Evolutionary conservation across 352 stramenopile genomes (phyloP).

Genomic region (Plasmopara viticola): DNA sequence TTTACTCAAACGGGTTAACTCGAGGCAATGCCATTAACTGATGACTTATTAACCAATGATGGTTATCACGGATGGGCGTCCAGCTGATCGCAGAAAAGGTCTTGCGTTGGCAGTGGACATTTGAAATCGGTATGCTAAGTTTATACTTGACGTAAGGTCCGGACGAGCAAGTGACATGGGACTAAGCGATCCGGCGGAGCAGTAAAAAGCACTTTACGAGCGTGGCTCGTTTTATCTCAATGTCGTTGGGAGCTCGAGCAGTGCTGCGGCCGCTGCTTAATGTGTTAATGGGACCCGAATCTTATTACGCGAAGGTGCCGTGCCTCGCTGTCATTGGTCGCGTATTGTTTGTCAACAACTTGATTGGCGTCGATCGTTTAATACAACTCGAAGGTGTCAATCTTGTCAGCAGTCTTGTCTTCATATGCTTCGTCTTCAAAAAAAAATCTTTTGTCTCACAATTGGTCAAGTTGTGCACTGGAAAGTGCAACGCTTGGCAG

Average conservation of each 20-base stretch:
- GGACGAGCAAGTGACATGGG: conserved; percentile 23
- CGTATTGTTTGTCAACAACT: too few species aligned
- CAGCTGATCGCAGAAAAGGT: conserved; percentile 29
- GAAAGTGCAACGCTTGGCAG: too few species aligned
- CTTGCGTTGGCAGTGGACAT: conserved; percentile 23
- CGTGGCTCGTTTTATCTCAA: conserved; percentile 33
- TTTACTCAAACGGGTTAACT: conserved; percentile 27
- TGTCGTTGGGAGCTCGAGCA: conserved; percentile 29
- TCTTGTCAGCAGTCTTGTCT: too few species aligned
- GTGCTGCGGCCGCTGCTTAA: conserved; percentile 9
- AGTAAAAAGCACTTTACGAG: conserved; percentile 22
- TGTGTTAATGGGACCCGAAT: too few species aligned
- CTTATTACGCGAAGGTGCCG: too few species aligned
- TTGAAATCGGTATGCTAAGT: conserved; percentile 16
- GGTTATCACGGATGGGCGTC: conserved; percentile 40
- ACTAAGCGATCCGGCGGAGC: conserved; percentile 20
- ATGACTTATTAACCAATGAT: conserved; percentile 26
- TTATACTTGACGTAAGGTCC: conserved; percentile 32
- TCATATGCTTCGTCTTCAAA: too few species aligned
- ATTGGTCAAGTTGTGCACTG: too few species aligned
- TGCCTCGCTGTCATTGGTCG: too few species aligned
- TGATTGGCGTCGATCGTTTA: too few species aligned
- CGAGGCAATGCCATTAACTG: conserved; percentile 25
- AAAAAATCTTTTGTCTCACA: too few species aligned
- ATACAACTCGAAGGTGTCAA: too few species aligned